Conservation (phyloP, 305 asterid species). For the Salvia sclarea region DNA sequence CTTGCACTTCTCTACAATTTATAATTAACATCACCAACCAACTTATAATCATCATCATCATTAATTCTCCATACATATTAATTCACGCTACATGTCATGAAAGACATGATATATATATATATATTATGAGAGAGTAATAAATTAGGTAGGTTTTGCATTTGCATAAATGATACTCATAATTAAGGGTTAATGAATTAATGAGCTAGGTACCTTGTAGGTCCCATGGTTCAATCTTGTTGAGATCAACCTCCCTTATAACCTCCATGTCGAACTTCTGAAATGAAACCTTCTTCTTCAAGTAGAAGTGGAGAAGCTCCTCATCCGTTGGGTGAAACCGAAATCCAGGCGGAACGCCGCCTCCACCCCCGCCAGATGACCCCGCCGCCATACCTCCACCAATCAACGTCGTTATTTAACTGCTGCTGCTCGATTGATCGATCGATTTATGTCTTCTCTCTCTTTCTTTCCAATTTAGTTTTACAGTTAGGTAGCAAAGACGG, state of each 20-base stretch:
- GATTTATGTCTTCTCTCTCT: background rate
- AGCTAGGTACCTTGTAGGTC: slow-evolving; percentile 56
- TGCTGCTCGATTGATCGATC: background rate
- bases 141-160: background rate
- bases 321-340: slow-evolving; percentile 89
- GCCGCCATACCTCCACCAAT: slow-evolving; percentile 8
- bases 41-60: too few relatives aligned
- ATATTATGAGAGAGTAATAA: too few relatives aligned
- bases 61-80: too few relatives aligned
- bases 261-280: slow-evolving; percentile 89
- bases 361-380: slow-evolving; percentile 52
- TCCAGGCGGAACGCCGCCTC: slow-evolving; percentile 86
- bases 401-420: background rate
- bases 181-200: too few relatives aligned
- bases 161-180: too few relatives aligned
- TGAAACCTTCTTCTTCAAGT: slow-evolving; percentile 70
- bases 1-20: slow-evolving; percentile 66
- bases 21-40: too few relatives aligned
- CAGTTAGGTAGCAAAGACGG: slow-evolving; percentile 8
- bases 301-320: slow-evolving; percentile 81
- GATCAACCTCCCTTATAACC: slow-evolving; percentile 73
- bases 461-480: background rate
- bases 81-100: too few relatives aligned
- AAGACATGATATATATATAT: too few relatives aligned
- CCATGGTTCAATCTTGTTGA: slow-evolving; percentile 85